Percentiles rank a stretch among this genome's conserved stretches.
phyloP scores from a whole-genome alignment of 371 early-diverging fungal genomes.

The Syncephalastrum sp. region DNA sequence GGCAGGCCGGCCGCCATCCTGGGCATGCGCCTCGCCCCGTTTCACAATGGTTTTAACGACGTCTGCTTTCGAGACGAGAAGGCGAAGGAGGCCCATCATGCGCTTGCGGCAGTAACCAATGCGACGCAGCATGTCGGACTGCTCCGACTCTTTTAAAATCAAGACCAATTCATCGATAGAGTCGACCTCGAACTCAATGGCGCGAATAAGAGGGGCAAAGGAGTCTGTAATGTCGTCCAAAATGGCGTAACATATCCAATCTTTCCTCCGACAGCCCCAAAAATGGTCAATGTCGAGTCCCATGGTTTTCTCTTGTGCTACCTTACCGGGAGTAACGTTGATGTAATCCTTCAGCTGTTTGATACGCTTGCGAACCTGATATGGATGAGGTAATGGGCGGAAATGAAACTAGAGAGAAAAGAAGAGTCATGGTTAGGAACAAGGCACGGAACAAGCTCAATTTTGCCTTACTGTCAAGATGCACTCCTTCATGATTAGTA shows the following conservation, averaged over 20 bases:
- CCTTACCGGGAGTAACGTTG: slow-evolving; percentile 56
- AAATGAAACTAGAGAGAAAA: slow-evolving; percentile 61
- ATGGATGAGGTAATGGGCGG: slow-evolving; percentile 67
- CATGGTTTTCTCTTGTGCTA: not conserved
- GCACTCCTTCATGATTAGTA: slow-evolving; percentile 79
- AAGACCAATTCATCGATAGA: slow-evolving; percentile 90
- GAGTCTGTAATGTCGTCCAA: slow-evolving; percentile 85
- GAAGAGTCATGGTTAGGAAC: not conserved
- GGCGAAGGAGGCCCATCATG: slow-evolving; percentile 73
- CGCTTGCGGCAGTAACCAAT: slow-evolving; percentile 83
- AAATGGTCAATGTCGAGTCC: slow-evolving; percentile 1
- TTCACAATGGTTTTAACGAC: slow-evolving; percentile 80
- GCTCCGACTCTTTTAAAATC: slow-evolving; percentile 84
- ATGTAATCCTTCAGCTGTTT: slow-evolving; percentile 70
- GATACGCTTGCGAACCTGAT: slow-evolving; percentile 75
- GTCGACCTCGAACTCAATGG: slow-evolving; percentile 86
- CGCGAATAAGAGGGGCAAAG: slow-evolving; percentile 78
- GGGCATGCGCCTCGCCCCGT: slow-evolving; percentile 60
- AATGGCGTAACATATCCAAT: slow-evolving; percentile 90
- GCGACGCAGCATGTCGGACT: slow-evolving; percentile 84
- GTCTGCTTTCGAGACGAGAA: slow-evolving; percentile 79
- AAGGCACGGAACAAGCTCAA: not conserved
- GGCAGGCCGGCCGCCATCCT: slow-evolving; percentile 38
- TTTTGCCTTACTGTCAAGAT: slow-evolving; percentile 69
- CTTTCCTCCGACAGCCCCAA: slow-evolving; percentile 25